Conservation (phyloP, 2,329 filamentous ascomycete species). For the Metarhizium guizhouense region DNA sequence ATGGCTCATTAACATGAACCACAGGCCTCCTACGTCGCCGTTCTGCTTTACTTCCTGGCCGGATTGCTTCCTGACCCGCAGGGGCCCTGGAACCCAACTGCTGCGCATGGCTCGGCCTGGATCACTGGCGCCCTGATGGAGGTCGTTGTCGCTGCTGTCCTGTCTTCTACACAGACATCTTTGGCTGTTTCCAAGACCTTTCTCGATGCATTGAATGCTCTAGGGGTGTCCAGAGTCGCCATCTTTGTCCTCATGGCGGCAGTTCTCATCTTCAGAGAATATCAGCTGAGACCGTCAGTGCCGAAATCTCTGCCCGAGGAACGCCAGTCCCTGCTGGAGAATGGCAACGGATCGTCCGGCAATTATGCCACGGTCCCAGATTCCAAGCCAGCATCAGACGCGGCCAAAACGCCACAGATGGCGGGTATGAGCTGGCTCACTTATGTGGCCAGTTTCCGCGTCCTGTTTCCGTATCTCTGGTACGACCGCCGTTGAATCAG, state of each 20-base stretch:
- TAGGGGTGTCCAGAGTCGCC: slow-evolving; percentile 23
- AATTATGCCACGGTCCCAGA: slow-evolving; percentile 19
- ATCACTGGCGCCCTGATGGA: slow-evolving; percentile 24
- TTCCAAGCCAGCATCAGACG: slow-evolving; percentile 5
- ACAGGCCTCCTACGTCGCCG: slow-evolving; percentile 30
- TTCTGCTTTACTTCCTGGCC: slow-evolving; percentile 31
- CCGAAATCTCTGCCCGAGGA: slow-evolving; percentile 24
- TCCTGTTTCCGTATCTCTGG: slow-evolving; percentile 38
- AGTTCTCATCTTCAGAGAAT: slow-evolving; percentile 20
- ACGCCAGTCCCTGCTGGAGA: slow-evolving; percentile 29
- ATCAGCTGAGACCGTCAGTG: slow-evolving; percentile 16
- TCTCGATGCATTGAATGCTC: slow-evolving; percentile 19
- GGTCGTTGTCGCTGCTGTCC: slow-evolving; percentile 25
- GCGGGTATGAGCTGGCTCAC: slow-evolving; percentile 33
- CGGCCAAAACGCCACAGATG: slow-evolving; percentile 19
- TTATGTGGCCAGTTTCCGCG: slow-evolving; percentile 34
- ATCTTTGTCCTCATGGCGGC: slow-evolving; percentile 26
- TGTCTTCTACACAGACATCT: slow-evolving; percentile 18
- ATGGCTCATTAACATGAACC: slow-evolving; percentile 1
- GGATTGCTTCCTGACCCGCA: slow-evolving; percentile 34
- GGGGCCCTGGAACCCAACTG: slow-evolving; percentile 31
- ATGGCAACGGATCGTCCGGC: slow-evolving; percentile 21
- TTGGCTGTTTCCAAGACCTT: slow-evolving; percentile 20
- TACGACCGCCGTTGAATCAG: slow-evolving; percentile 7
- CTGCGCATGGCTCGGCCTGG: slow-evolving; percentile 29